Conservation (phyloP, 495 filamentous ascomycete species). For the Neurospora sp. region DNA sequence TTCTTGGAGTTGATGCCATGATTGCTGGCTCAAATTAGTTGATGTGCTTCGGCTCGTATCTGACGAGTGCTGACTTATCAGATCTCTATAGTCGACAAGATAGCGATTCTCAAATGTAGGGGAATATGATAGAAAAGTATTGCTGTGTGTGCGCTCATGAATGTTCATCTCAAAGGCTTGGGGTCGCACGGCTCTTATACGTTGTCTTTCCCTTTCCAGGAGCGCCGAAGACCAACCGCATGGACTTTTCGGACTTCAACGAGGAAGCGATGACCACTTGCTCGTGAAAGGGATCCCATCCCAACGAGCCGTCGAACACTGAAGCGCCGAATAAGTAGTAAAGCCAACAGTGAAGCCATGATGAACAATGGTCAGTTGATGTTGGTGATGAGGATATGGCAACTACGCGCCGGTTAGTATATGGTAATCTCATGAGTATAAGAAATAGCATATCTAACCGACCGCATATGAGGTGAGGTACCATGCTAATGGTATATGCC, state of each 20-base stretch:
- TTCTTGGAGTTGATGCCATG: no score
- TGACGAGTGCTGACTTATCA: no score
- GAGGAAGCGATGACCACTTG: background rate
- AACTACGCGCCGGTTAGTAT: background rate
- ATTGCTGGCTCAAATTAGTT: no score
- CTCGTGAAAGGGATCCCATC: background rate
- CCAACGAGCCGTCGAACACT: background rate
- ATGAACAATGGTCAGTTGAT: background rate
- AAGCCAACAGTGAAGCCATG: background rate
- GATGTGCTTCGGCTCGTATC: no score
- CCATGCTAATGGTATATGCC: background rate
- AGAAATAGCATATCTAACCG: background rate
- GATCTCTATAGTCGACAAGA: no score
- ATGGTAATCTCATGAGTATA: background rate
- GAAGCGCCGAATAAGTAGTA: background rate
- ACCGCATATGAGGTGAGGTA: background rate
- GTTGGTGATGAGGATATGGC: background rate
- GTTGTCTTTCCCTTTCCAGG: background rate
- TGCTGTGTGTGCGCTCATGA: background rate
- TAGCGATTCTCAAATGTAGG: no score
- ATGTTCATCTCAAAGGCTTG: background rate
- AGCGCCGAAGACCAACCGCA: background rate
- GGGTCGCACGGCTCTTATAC: background rate
- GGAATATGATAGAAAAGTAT: no score
- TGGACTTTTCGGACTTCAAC: background rate